Evolutionary conservation across 495 filamentous ascomycete genomes (phyloP).

Genomic region (Ramalina intermedia): DNA sequence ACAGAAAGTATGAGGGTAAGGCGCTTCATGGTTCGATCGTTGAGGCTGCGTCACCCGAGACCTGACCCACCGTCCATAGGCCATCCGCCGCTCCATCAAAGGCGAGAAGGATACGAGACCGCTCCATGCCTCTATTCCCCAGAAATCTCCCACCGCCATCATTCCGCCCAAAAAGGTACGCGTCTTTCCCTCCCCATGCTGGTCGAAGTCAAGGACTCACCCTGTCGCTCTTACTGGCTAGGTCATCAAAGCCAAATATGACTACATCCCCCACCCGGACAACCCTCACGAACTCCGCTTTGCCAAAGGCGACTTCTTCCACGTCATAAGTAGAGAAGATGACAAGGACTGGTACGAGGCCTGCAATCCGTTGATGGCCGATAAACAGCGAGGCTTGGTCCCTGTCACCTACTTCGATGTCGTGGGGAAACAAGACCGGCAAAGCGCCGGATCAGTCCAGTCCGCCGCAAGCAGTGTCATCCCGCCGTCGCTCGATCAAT

Average conservation of each 20-base stretch:
- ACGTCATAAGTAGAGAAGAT: constrained; percentile 93
- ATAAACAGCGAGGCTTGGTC: constrained; percentile 68
- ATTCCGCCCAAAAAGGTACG: constrained; percentile 89
- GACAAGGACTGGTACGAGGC: constrained; percentile 96
- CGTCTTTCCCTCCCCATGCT: constrained; percentile 12
- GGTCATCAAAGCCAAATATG: constrained; percentile 95
- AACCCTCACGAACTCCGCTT: constrained; percentile 69
- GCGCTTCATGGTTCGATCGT: neutral
- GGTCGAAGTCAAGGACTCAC: neutral
- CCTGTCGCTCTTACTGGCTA: constrained; percentile 20
- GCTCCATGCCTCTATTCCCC: constrained; percentile 74
- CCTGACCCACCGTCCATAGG: neutral
- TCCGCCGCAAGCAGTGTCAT: constrained; percentile 42
- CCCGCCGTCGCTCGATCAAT: constrained; percentile 46
- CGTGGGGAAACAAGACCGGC: constrained; percentile 77
- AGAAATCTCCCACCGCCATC: constrained; percentile 89
- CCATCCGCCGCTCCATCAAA: constrained; percentile 62
- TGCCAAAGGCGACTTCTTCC: constrained; percentile 90
- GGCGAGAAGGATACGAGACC: constrained; percentile 63
- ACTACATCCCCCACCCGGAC: constrained; percentile 61
- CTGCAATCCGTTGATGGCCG: constrained; percentile 84
- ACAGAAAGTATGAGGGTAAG: constrained; percentile 1
- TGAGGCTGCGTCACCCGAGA: neutral
- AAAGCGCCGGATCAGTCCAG: constrained; percentile 64
- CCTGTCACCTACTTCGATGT: constrained; percentile 87